phyloP scores from a whole-genome alignment of 768 basidiomycete species.

The Lactifluus volemus region DNA sequence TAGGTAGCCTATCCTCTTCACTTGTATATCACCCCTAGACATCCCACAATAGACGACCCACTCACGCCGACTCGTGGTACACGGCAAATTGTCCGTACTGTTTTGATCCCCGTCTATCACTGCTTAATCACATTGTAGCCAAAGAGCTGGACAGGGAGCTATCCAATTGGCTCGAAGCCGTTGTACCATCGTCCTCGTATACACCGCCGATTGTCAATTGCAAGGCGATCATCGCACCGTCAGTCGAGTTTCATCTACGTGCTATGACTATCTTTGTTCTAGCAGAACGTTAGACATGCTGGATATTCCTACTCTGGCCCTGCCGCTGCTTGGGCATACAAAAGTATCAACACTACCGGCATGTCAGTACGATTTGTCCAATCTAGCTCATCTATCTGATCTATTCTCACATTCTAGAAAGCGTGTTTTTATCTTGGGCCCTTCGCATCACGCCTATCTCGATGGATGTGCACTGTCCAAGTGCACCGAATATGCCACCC shows the following conservation, averaged over 20 bases:
- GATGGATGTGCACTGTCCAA: conserved; percentile 77
- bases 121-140: conserved; percentile 31
- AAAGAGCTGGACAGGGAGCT: conserved; percentile 54
- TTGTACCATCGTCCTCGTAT: conserved; percentile 43
- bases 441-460: conserved; percentile 88
- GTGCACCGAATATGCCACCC: conserved; percentile 76
- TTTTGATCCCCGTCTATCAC: background rate
- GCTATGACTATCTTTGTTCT: background rate
- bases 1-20: background rate
- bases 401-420: conserved; percentile 41
- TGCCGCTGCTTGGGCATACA: conserved; percentile 95
- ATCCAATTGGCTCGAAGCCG: conserved; percentile 49
- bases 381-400: background rate
- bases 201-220: conserved; percentile 58
- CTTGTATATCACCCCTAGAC: background rate
- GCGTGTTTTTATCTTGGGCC: conserved; percentile 90
- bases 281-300: conserved; percentile 61
- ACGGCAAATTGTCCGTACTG: conserved; percentile 46
- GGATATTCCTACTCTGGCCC: conserved; percentile 93
- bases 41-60: conserved; percentile 40
- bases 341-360: conserved; percentile 66
- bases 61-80: conserved; percentile 93
- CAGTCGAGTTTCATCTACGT: conserved; percentile 27
- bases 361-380: conserved; percentile 49
- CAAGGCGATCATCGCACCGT: conserved; percentile 96